Conservation (phyloP, 2,329 filamentous ascomycete species). For the Lachnellula suecica region DNA sequence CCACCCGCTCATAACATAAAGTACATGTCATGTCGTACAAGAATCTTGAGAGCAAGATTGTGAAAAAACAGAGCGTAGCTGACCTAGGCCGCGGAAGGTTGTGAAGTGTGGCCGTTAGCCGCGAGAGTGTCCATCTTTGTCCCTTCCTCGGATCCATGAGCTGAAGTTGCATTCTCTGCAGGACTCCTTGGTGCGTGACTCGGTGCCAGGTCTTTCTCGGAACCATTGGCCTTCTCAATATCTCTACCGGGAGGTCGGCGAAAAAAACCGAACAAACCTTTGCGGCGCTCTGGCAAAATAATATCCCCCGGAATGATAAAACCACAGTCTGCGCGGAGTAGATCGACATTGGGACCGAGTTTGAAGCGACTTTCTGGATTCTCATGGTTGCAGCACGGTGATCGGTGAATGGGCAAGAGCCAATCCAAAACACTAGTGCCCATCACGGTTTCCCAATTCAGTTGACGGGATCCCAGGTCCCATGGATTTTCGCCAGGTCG, state of each 20-base stretch:
- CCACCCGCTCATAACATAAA: neutral
- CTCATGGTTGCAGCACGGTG: constrained; percentile 72
- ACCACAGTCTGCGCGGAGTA: constrained; percentile 42
- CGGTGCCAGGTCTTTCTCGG: neutral
- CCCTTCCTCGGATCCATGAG: neutral
- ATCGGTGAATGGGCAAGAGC: constrained; percentile 73
- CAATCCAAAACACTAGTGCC: constrained; percentile 71
- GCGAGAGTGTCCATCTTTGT: neutral
- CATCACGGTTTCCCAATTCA: constrained; percentile 81
- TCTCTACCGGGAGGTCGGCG: neutral
- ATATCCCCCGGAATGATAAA: constrained; percentile 10
- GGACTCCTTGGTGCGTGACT: neutral
- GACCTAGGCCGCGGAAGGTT: neutral
- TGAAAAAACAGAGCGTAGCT: neutral
- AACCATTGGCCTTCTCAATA: neutral
- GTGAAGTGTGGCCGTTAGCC: neutral
- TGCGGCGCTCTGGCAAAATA: neutral
- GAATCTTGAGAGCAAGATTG: neutral
- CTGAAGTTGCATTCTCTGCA: neutral
- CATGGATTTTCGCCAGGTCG: constrained; percentile 79
- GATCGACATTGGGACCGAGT: constrained; percentile 60
- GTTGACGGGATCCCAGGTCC: constrained; percentile 64
- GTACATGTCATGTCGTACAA: neutral
- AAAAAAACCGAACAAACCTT: neutral
- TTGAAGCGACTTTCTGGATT: constrained; percentile 66